Evolutionary conservation across 192 early-diverging fungal species (phyloP), one percentile per base, ranked within the genome.

Genomic region (Backusella australiensis): DNA sequence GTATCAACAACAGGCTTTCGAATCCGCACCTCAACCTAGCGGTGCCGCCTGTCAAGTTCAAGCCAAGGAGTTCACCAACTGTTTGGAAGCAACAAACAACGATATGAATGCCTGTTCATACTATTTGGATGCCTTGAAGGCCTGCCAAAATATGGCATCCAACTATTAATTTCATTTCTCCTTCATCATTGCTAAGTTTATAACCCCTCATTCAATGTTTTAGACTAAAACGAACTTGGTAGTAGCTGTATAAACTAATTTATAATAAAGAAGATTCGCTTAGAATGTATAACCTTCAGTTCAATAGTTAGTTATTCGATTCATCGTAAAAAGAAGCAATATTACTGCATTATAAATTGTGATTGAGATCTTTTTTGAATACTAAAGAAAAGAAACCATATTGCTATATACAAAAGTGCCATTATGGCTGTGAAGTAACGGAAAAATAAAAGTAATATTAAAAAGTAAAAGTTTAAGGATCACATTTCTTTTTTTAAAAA

Each of bases 81-180:
- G 97, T 81, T 86, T 98, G 39, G 94, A 97, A 79, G 79, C 84
- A 78, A 95, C 89, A 82, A 87, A 86, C 69, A 91, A 94, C 79
- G 91, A 97, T 82, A 91, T 94, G 77, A 81, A 77, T 52, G 87
- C 90, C 36, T 98, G 96, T 87, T 92, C 95, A 85, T 96, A 93
- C 89, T 96, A 96, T 83, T 83, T 96, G 44, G 95, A 98, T 77
- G 88, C 91, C 85, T 90, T 98, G 71, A 96, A 96, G 90, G 86
- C 92, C 69, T 98, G 96, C 88, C 95, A 94, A 69, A 75, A 81
- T 38, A 85, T 86, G 84, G 80, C 85, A 29, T 69, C 77, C 32
- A 81, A 86, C 35, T 83, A 85, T 71, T 83, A 80, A 56, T 67
- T 69, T 42, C 7, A 59, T 19, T 26, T 23, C 4, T 63, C 12